Conservation (phyloP, 345 rosid species). For the Euphorbia peplus region DNA sequence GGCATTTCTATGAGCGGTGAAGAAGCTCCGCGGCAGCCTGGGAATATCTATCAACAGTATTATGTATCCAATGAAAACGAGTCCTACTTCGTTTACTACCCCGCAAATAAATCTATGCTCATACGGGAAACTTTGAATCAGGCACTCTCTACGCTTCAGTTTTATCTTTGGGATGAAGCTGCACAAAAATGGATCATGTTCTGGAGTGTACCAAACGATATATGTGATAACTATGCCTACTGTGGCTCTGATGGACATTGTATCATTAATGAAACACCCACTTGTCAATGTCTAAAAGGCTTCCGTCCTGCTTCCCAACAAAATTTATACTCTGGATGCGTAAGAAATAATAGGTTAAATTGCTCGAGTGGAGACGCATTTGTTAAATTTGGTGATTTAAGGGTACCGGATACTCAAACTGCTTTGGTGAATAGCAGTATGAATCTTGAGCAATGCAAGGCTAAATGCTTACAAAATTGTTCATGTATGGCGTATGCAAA, state of each 20-base stretch:
- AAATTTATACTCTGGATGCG: constrained; percentile 22
- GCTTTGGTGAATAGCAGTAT: background rate
- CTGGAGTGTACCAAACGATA: background rate
- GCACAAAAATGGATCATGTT: background rate
- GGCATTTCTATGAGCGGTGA: constrained; percentile 7
- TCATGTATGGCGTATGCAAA: constrained; percentile 25
- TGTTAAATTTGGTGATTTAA: background rate
- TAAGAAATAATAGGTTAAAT: constrained; percentile 5
- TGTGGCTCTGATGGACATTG: constrained; percentile 25
- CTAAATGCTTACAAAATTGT: constrained; percentile 20
- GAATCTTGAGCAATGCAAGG: constrained; percentile 14
- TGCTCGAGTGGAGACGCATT: constrained; percentile 13
- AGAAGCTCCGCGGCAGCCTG: background rate
- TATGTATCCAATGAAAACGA: constrained; percentile 2
- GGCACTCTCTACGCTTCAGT: background rate
- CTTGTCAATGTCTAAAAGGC: constrained; percentile 19
- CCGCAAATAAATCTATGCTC: background rate
- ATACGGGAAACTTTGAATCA: background rate
- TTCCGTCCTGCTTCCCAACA: constrained; percentile 2
- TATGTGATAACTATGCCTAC: constrained; percentile 11
- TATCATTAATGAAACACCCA: background rate
- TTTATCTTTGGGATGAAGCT: constrained; percentile 13
- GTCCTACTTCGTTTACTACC: background rate
- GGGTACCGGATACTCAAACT: constrained; percentile 18
- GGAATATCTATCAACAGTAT: background rate